Conservation (phyloP, 768 basidiomycete species). For the Suillus hirtellus region DNA sequence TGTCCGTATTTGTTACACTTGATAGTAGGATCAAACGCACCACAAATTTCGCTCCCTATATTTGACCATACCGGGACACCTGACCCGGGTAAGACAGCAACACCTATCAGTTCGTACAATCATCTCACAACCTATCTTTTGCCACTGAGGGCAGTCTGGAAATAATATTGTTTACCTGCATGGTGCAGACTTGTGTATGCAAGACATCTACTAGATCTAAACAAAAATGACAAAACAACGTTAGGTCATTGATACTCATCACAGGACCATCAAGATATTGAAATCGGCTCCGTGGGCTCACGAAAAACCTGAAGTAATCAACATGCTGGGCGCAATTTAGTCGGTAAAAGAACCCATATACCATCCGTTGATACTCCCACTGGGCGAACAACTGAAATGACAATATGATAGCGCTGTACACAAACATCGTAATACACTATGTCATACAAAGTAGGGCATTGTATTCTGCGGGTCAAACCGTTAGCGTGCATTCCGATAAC, state of each 20-base stretch:
- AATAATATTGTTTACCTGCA: background rate
- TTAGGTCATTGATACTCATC: background rate
- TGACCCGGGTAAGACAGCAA: background rate
- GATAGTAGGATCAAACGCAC: background rate
- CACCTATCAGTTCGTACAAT: background rate
- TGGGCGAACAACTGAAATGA: background rate
- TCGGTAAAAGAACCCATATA: background rate
- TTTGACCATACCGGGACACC: background rate
- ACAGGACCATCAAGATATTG: background rate
- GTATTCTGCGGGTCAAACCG: conserved; percentile 38
- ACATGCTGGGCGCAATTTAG: background rate
- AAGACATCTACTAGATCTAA: background rate
- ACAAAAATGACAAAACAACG: background rate
- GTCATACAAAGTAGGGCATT: conserved; percentile 57
- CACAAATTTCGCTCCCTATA: background rate
- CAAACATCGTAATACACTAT: conserved; percentile 5
- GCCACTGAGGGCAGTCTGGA: background rate
- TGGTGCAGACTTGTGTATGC: background rate
- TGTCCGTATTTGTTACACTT: background rate
- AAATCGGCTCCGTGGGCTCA: background rate
- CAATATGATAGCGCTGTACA: background rate
- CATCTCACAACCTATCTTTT: background rate
- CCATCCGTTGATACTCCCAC: background rate
- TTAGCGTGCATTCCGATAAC: conserved; percentile 1
- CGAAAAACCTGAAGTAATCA: background rate